Base-by-base conservation (phyloP, 2,329 filamentous ascomycete genomes). In the Rhexocercosporidium sp. region DNA sequence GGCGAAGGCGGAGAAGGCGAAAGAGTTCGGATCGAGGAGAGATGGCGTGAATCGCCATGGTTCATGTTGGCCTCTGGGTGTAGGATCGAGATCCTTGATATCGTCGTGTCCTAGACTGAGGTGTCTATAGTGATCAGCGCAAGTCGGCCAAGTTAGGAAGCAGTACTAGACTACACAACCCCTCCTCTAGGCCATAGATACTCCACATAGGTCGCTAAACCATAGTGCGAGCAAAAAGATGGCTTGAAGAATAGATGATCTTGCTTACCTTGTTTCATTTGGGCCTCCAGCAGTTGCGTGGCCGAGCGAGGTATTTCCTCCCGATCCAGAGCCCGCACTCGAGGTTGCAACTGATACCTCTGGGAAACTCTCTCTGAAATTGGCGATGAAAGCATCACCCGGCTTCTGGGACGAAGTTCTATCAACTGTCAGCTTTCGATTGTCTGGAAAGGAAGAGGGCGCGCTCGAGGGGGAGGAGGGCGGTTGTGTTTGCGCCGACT, bases 11-110 rank as follows among this genome's bases (percentile, higher is more conserved):
- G 88, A 85, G 79, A 97, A 97, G 27, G 89, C 88, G 78, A 93
- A 93, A 34, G 92, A 92, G 78, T 91, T 93, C 20, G 93, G 89
- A 77, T 98, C 95, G 77, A 98, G 86, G 66, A 97, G 83, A 25
- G 94, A 96, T 3, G 94, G 93, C 2, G 94, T 97, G 76, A 97
- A 94, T 72, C 92, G 88, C 90, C 94, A 96, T 73, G 87, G 89
- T 73, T 97, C 94, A 75, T 91, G 89, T 49, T 91, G 87, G 20
- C 90, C 91, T 77, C 92, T 88, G 5, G 93, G 93, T 3, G 93
- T 97, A 22, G 92, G 91, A 76, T 97, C 93, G 75, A 92, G 88
- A 79, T 96, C 92, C 78, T 92, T 93, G 70, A 87, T 79, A 66
- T 75, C 75, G 66, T 76, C 75, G 54, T 75, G 71, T 51, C 73